Percentiles rank a stretch among this genome's conserved stretches.
Conservation (phyloP, 139 green algal species). For the Nannochloris sp. region DNA sequence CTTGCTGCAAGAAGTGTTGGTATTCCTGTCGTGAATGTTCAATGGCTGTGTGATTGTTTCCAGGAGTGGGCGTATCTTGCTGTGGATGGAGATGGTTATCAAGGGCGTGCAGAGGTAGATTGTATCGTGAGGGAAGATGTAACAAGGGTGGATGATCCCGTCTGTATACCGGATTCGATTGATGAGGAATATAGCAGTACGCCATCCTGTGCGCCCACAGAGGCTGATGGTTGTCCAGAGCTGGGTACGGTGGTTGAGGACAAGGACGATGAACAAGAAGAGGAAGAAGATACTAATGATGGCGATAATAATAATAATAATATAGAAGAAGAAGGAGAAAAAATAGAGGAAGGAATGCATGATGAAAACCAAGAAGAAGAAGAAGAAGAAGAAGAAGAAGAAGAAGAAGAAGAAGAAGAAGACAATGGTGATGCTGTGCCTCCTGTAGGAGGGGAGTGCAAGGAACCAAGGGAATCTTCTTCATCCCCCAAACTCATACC, state of each 20-base stretch:
- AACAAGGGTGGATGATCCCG: not conserved
- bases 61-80: constrained; percentile 2
- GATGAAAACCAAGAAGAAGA: not conserved
- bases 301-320: too few species aligned
- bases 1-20: not conserved
- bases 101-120: not conserved
- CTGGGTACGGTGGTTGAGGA: not conserved
- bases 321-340: not conserved
- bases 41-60: constrained; percentile 11
- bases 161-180: not conserved
- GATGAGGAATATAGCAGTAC: too few species aligned
- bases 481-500: not conserved
- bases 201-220: too few species aligned
- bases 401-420: not conserved
- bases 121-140: constrained; percentile 2
- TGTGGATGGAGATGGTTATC: not conserved
- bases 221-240: not conserved
- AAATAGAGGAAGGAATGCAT: not conserved
- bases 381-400: constrained; percentile 10
- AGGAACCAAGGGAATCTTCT: not conserved
- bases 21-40: constrained; percentile 9
- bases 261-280: not conserved
- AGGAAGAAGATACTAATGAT: not conserved
- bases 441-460: not conserved
- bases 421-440: not conserved